A percentile compares a stretch with the other conserved stretches of the same genome.
Conservation (phyloP, 2,329 filamentous ascomycete species). For the Pestalotiopsis sp. region DNA sequence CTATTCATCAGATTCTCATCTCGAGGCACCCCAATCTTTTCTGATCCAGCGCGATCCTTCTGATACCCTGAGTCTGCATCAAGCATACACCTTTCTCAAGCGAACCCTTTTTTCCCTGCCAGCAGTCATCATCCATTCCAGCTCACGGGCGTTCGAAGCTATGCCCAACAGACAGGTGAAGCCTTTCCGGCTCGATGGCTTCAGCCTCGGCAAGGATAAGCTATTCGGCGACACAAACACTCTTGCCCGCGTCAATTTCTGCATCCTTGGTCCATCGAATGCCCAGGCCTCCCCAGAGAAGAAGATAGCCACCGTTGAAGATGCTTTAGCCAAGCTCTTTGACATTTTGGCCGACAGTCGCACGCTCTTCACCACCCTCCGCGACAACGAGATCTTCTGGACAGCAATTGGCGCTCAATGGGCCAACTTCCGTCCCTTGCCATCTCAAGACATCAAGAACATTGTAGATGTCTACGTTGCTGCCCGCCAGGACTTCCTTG, state of each 20-base stretch:
- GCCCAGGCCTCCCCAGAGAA: neutral
- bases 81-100: neutral
- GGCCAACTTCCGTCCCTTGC: neutral
- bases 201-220: neutral
- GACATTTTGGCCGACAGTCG: neutral
- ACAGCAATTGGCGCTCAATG: neutral
- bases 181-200: neutral
- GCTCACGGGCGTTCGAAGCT: no score
- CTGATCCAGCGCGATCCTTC: no score
- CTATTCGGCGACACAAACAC: neutral
- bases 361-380: neutral
- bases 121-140: no score
- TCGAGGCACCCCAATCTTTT: no score
- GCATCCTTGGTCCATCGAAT: neutral
- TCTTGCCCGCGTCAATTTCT: neutral
- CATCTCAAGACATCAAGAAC: neutral
- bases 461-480: neutral
- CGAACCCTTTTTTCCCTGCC: no score
- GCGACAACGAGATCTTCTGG: slow-evolving; percentile 10
- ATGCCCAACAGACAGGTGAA: neutral
- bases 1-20: no score
- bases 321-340: neutral
- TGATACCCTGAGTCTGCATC: no score
- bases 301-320: neutral
- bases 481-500: neutral